Evolutionary conservation across 768 basidiomycete species (phyloP), one percentile per base, ranked within the genome.

Genomic region (Hypholoma sublateritium): DNA sequence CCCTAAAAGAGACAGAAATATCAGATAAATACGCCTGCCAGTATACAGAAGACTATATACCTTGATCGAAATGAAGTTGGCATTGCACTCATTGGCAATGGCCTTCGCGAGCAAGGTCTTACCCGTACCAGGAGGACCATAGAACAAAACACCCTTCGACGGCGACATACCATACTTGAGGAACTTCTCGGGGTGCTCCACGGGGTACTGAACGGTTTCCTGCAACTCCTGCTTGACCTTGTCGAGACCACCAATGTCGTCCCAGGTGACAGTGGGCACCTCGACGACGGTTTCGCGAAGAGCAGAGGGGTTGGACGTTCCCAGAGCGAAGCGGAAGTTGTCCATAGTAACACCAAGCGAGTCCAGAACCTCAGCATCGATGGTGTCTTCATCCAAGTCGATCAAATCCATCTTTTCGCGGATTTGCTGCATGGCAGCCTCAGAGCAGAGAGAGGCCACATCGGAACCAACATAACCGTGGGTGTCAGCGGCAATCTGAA

Each of bases 101-200:
- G 97, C 97, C 79, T 98, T 99, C 54, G 97, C 97, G 55, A 99
- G 84, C 65, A 99, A 70, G 19, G 97, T 99, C 80, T 99, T 99
- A 91, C 97, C 97, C 61, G 97, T 99, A 84, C 97, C 97, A 64
- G 97, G 97, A 70, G 97, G 97, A 44, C 97, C 97, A 72, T 98
- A 99, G 85, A 99, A 99, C 67, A 99, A 76, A 45, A 99, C 97
- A 86, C 97, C 97, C 80, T 98, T 98, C 34, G 94, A 96, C 4
- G 97, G 96, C 24, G 93, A 94, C 97, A 99, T 98, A 64, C 97
- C 97, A 68, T 99, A 99, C 80, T 99, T 99, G 89, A 99, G 82
- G 94, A 98, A 99, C 80, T 99, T 99, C 73, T 99, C 97, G 59
- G 97, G 97, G 71, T 98, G 97, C 75, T 99, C 97, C 73, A 98